Conservation (phyloP, 495 filamentous ascomycete species). For the Evernia prunastri region DNA sequence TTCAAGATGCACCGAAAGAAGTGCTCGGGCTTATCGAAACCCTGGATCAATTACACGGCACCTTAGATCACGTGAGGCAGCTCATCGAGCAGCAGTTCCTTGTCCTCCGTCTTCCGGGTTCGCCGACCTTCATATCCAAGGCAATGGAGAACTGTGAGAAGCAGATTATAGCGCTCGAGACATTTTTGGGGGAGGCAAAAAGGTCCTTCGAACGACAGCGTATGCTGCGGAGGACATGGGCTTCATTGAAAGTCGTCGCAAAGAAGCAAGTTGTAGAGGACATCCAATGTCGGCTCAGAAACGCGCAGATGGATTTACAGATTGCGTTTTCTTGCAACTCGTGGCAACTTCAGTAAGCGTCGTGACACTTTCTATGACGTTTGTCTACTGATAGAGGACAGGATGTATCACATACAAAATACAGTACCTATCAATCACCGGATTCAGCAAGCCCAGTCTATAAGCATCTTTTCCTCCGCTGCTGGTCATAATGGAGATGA, state of each 20-base stretch:
- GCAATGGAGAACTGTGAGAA: neutral
- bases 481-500: too few relatives aligned
- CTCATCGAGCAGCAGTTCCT: neutral
- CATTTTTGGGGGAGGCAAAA: neutral
- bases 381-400: neutral
- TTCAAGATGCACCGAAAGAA: neutral
- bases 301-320: neutral
- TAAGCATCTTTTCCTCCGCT: too few relatives aligned
- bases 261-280: neutral
- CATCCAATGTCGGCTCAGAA: neutral
- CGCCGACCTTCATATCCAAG: neutral
- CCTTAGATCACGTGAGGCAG: neutral
- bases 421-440: too few relatives aligned
- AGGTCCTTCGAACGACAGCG: neutral
- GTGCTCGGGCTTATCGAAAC: neutral
- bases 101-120: neutral
- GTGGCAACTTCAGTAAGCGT: conserved; percentile 3
- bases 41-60: neutral
- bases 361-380: neutral
- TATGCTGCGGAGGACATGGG: neutral
- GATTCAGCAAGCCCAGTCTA: too few relatives aligned
- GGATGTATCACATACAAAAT: neutral
- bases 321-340: neutral
- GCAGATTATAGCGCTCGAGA: neutral
- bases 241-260: neutral